Conservation (phyloP, 805 yeast species). For the Wickerhamiella qilinensis region DNA sequence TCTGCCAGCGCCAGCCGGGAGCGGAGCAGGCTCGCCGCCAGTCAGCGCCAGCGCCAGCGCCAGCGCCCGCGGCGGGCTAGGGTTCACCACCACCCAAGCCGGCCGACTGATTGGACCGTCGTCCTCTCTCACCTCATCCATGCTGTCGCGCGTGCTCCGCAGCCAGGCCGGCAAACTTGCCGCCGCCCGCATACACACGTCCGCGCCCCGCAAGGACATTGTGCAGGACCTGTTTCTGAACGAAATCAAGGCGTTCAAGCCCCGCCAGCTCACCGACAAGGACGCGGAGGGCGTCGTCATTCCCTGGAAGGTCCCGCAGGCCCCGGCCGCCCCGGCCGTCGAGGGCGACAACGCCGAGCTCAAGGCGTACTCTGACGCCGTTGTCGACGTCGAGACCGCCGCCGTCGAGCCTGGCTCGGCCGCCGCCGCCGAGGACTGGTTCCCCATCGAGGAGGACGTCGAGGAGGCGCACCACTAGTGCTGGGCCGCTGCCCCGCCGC, state of each 20-base stretch:
- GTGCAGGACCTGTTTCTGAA: slow-evolving; percentile 72
- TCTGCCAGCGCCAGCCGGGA: no score
- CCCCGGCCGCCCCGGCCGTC: slow-evolving; percentile 67
- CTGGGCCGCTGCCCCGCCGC: no score
- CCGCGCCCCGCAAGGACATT: slow-evolving; percentile 31
- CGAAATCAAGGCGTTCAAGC: slow-evolving; percentile 80
- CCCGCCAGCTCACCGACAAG: slow-evolving; percentile 52
- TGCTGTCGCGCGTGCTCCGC: slow-evolving; percentile 10
- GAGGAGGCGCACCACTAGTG: slow-evolving; percentile 14
- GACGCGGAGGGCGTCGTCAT: slow-evolving; percentile 69
- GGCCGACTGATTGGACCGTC: neutral
- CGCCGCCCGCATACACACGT: slow-evolving; percentile 15
- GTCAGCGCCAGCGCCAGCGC: no score
- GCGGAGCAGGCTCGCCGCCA: no score
- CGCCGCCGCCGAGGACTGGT: slow-evolving; percentile 23
- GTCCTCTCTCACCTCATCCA: slow-evolving; percentile 1
- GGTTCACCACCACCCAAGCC: neutral
- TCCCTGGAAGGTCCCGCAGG: slow-evolving; percentile 67
- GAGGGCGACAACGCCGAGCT: slow-evolving; percentile 51
- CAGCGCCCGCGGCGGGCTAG: no score
- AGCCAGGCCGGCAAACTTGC: slow-evolving; percentile 7
- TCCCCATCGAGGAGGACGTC: slow-evolving; percentile 26
- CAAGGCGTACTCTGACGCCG: slow-evolving; percentile 29
- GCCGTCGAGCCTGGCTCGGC: slow-evolving; percentile 12
- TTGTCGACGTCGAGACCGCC: slow-evolving; percentile 24